Evolutionary conservation across 2,329 filamentous ascomycete species (phyloP), one percentile per base, ranked within the genome.

Genomic region (Alternaria hordeiaustralica): DNA sequence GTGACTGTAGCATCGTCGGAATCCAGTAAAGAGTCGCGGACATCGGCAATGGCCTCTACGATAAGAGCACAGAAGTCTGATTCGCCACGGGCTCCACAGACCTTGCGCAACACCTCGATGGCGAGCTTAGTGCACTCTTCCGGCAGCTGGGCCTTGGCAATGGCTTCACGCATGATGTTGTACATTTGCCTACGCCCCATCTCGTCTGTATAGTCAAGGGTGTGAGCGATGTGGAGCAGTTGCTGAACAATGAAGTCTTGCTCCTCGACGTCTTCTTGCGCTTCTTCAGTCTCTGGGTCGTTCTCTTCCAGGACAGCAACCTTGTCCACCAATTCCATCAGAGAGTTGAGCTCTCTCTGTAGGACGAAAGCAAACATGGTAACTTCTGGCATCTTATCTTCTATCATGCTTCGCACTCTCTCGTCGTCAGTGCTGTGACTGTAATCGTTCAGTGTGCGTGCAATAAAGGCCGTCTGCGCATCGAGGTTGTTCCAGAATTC

Each of bases 201-300:
- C 80, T 98, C 96, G 76, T 99, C 96, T n/a, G 93, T 94, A 80
- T 98, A 99, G 80, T 99, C 96, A 55, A 98, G 87, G 1, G 93
- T 96, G 63, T 94, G 86, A 6, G 93, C 92, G 75, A 99, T 97
- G 72, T 97, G 92, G 36, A 99, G 88, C 61, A 99, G 85, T 77
- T 99, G 96, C 78, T 98, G 94, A 43, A 97, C 92, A 66, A 97
- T 92, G 72, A 99, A 99, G 79, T 98, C 95, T 71, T 94, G 90
- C 77, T 97, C 94, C 7, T 94, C 90, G 0, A 91, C 91, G 69
- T 96, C 92, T 73, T 96, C 92, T 64, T 94, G 92, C 5, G 85
- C 86, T 6, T 92, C 92, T 21, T 88, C 83, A 3, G 82, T 86
- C 5, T 90, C 87, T 15, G 68, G 58, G 36, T 86, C 86, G 12